A percentile compares a stretch with the other conserved stretches of the same genome.
Conservation (phyloP, 106 monocot genomes). For the Apostasia ramifera region DNA sequence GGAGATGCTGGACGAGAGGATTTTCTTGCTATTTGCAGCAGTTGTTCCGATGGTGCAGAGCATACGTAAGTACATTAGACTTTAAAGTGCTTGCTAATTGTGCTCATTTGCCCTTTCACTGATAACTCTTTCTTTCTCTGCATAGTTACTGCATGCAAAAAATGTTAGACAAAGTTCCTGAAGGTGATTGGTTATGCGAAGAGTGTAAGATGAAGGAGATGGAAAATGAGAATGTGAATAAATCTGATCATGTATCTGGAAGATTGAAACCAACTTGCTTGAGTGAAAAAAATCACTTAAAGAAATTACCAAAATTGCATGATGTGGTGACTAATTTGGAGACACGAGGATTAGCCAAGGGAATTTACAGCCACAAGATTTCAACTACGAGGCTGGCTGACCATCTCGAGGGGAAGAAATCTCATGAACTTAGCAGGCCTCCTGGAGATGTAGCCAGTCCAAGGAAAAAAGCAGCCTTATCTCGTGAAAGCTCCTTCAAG, state of each 20-base stretch:
- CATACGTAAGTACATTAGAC: constrained; percentile 48
- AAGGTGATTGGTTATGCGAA: constrained; percentile 93
- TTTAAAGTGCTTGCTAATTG: neutral
- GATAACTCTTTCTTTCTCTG: neutral
- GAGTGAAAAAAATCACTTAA: constrained; percentile 21
- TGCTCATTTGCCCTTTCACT: neutral
- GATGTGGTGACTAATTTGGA: constrained; percentile 11
- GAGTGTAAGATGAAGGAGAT: constrained; percentile 51
- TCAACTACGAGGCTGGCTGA: constrained; percentile 16
- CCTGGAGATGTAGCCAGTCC: constrained; percentile 17
- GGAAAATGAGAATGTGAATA: constrained; percentile 25
- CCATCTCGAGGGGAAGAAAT: constrained; percentile 22
- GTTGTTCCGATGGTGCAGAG: constrained; percentile 84
- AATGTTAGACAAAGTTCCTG: constrained; percentile 69
- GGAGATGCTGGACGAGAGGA: constrained; percentile 82
- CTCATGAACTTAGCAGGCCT: constrained; percentile 9
- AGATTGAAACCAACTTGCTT: constrained; percentile 13
- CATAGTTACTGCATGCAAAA: constrained; percentile 80
- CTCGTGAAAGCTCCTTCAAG: constrained; percentile 51
- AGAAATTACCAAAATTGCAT: constrained; percentile 17
- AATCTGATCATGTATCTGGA: constrained; percentile 16
- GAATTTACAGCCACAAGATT: constrained; percentile 16
- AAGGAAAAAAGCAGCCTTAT: constrained; percentile 24
- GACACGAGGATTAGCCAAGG: constrained; percentile 8
- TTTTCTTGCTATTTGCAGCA: constrained; percentile 63